Conservation (phyloP, 2,329 filamentous ascomycete genomes). For the Alternaria gansuensis region DNA sequence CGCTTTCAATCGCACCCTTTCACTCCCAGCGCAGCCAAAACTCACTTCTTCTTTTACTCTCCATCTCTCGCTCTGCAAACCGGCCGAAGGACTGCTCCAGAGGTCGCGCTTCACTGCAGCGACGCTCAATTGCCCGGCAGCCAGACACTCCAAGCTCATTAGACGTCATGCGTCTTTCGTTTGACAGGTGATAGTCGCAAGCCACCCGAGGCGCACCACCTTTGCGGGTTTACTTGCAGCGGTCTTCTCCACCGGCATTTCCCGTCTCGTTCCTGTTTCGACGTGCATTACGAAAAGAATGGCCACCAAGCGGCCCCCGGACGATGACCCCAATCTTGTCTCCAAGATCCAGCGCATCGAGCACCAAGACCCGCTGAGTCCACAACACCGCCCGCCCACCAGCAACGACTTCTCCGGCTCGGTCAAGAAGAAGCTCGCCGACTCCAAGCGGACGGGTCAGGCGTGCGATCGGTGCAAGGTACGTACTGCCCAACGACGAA, state of each 20-base stretch:
- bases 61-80: neutral
- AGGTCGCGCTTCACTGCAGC: conserved; percentile 5
- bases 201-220: conserved; percentile 24
- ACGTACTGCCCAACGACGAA: conserved; percentile 26
- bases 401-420: conserved; percentile 49
- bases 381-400: conserved; percentile 27
- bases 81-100: conserved; percentile 7
- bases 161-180: conserved; percentile 20
- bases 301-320: conserved; percentile 40
- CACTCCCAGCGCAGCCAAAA: conserved; percentile 13
- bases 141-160: neutral
- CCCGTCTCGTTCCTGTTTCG: conserved; percentile 20
- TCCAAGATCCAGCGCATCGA: conserved; percentile 51
- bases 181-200: conserved; percentile 25
- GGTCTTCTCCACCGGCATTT: conserved; percentile 19
- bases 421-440: conserved; percentile 62
- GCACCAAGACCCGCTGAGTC: conserved; percentile 31
- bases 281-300: conserved; percentile 30
- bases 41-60: conserved; percentile 9
- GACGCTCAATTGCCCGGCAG: conserved; percentile 7
- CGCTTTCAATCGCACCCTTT: conserved; percentile 16
- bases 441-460: conserved; percentile 75
- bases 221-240: conserved; percentile 20
- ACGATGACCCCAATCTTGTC: conserved; percentile 30
- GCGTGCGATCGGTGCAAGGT: conserved; percentile 89